phyloP scores from a whole-genome alignment of 73 alveolate genomes.

The Durusdinium trenchii region DNA sequence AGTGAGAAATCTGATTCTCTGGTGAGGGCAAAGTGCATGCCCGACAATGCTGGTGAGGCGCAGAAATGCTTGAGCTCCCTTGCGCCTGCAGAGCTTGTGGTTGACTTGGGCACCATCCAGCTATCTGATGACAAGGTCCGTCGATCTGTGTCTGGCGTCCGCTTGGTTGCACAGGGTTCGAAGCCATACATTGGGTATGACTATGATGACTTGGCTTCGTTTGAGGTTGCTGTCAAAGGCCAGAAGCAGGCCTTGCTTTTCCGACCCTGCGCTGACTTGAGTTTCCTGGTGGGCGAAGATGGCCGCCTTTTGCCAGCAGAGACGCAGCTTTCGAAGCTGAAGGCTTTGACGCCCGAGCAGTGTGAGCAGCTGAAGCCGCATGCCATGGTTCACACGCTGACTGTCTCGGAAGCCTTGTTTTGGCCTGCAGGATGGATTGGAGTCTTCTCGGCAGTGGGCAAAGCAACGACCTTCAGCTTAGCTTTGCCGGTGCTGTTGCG shows the following conservation, averaged over 20 bases:
- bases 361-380: background rate
- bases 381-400: background rate
- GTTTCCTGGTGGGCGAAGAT: background rate
- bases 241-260: background rate
- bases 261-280: background rate
- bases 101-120: background rate
- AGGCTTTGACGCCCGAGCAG: background rate
- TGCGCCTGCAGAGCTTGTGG: background rate
- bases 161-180: background rate
- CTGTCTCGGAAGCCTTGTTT: background rate
- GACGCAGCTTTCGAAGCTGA: background rate
- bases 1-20: background rate
- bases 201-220: background rate
- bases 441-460: background rate
- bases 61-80: too few relatives aligned
- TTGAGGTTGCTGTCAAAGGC: background rate
- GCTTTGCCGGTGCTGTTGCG: background rate
- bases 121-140: background rate
- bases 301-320: background rate
- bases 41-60: background rate
- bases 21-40: background rate
- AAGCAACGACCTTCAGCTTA: background rate
- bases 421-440: background rate
- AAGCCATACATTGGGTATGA: background rate
- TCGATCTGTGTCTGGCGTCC: background rate